Conservation (phyloP, 2,329 filamentous ascomycete genomes). For the Epichloe sibirici region DNA sequence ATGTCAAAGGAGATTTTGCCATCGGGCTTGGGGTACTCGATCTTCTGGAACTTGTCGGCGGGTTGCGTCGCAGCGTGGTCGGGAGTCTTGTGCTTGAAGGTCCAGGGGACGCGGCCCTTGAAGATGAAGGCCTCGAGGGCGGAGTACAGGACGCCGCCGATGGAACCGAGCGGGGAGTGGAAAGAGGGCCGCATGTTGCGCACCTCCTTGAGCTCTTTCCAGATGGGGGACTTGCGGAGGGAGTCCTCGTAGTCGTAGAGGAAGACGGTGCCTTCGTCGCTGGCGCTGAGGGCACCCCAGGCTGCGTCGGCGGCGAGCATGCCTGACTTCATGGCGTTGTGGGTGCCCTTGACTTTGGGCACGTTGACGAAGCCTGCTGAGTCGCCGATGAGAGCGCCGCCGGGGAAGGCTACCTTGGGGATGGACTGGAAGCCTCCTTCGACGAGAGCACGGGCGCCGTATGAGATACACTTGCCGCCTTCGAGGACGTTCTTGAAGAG, state of each 20-base stretch:
- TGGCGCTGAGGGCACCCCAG: conserved; percentile 56
- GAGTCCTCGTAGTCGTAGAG: conserved; percentile 89
- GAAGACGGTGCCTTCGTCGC: conserved; percentile 62
- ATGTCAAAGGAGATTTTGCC: conserved; percentile 94
- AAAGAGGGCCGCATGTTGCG: conserved; percentile 97
- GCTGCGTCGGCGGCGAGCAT: conserved; percentile 93
- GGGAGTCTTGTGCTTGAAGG: conserved; percentile 67
- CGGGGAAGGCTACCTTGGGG: conserved; percentile 91
- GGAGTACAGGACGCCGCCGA: conserved; percentile 84
- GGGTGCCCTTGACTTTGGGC: conserved; percentile 96
- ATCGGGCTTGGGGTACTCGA: conserved; percentile 94
- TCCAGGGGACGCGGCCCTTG: conserved; percentile 82
- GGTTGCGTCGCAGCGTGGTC: conserved; percentile 71
- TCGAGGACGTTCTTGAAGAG: conserved; percentile 77
- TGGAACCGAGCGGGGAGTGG: conserved; percentile 74
- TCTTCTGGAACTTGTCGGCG: conserved; percentile 71
- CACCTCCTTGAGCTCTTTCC: conserved; percentile 88
- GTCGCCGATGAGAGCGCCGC: conserved; percentile 89
- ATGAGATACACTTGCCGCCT: conserved; percentile 94
- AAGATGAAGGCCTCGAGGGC: conserved; percentile 83
- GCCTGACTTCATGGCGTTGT: conserved; percentile 94
- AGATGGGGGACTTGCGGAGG: conserved; percentile 75
- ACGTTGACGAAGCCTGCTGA: conserved; percentile 95
- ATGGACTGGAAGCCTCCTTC: conserved; percentile 98
- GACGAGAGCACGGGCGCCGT: conserved; percentile 80